Evolutionary conservation across 2,329 filamentous ascomycete genomes (phyloP), one percentile per base, ranked within the genome.

Genomic region (Colletotrichum sp.): DNA sequence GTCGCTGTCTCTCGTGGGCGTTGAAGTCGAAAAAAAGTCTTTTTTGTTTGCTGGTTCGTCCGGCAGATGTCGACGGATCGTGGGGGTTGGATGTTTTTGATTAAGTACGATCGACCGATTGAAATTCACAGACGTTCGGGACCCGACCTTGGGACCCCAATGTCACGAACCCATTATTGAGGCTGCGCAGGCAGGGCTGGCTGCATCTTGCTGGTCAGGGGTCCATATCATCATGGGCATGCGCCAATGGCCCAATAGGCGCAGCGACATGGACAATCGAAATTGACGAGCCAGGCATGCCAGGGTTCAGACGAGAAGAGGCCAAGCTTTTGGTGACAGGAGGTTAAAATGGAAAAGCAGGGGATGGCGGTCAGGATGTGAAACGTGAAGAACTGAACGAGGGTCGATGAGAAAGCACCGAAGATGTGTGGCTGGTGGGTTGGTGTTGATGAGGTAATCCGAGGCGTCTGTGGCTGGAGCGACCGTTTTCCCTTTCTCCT

Each of bases 301-400:
- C 32, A 21, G 64, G 69, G 73, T 73, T 76, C 70, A 73, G 73
- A 73, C 59, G 73, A 52, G 39, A 30, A n/a, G 16, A 70, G 21
- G 73, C 73, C 64, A 76, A 76, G 73, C 73, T 76, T 75, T 73
- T 52, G 73, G 64, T 76, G 73, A 76, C 73, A 76, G 59, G 73
- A 76, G 73, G 70, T 52, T 76, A 72, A 68, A 73, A n/a, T 34
- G 8, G 24, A 16, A n/a, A 63, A 24, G 55, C 69, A 72, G 64
- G 73, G 69, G 34, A 65, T 62, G 64, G 12, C n/a, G 68, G 55
- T 39, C 18, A 44, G n/a, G 55, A 64, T 65, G 24, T 32, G 73
- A 73, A 76, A 76, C 73, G 70, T 21, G 16, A 57, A 13, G 55
- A 21, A 21, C 30, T 34, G 57, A 49, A 30, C 30, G 24, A 64